Evolutionary conservation across 1,284 basidiomycete genomes (phyloP).

Genomic region (Leccinum pallidistipes): DNA sequence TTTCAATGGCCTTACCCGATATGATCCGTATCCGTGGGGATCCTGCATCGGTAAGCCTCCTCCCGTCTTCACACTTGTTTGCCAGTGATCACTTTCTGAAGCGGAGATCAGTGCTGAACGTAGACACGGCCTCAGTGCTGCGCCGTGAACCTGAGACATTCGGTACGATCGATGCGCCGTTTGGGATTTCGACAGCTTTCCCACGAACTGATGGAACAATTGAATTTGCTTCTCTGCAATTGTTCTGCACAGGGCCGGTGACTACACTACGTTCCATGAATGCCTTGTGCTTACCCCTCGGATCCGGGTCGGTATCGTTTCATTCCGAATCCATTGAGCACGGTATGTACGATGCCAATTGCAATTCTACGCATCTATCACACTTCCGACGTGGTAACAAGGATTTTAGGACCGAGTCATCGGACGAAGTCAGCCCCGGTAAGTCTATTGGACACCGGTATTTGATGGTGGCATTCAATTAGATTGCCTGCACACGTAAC

Average conservation of each 20-base stretch:
- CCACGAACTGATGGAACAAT: neutral
- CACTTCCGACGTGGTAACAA: neutral
- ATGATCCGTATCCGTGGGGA: neutral
- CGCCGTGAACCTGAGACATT: neutral
- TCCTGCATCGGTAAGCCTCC: neutral
- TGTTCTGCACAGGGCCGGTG: neutral
- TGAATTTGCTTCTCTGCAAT: neutral
- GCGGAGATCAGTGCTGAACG: neutral
- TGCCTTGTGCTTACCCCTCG: neutral
- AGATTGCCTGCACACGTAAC: neutral
- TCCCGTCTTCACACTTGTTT: neutral
- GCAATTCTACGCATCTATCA: neutral
- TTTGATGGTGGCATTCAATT: neutral
- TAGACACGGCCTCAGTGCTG: constrained; percentile 16
- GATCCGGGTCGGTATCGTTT: neutral
- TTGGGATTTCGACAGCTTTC: neutral
- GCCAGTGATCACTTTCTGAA: neutral
- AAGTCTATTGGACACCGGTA: constrained; percentile 13
- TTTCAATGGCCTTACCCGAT: neutral
- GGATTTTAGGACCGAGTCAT: neutral
- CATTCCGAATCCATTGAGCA: neutral
- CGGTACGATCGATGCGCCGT: neutral
- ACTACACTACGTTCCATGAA: neutral
- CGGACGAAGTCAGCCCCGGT: constrained; percentile 20
- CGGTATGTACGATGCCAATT: neutral